phyloP scores from a whole-genome alignment of 2,329 filamentous ascomycete species.

The Nannizziopsis arthrosporioides region DNA sequence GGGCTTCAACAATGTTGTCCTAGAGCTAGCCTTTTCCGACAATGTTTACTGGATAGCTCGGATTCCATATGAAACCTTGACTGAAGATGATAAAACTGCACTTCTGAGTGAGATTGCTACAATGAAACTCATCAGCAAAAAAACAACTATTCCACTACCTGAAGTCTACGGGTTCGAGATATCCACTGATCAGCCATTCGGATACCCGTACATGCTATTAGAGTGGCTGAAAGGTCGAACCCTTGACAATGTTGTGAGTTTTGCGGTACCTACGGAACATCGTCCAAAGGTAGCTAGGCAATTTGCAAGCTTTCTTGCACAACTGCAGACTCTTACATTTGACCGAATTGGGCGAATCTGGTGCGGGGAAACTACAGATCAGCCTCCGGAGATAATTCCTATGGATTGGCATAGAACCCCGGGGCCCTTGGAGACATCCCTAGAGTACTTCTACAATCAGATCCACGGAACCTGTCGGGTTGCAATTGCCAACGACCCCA shows the following conservation, averaged over 20 bases:
- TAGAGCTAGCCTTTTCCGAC: conserved; percentile 11
- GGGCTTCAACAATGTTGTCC: conserved; percentile 10
- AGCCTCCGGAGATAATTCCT: not conserved
- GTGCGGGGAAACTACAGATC: not conserved
- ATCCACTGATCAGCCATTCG: conserved; percentile 6
- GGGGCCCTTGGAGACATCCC: too few relatives aligned
- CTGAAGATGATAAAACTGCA: not conserved
- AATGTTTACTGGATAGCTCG: conserved; percentile 10
- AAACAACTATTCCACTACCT: conserved; percentile 6
- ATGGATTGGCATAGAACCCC: not conserved
- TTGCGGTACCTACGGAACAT: not conserved
- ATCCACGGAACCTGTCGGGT: too few relatives aligned
- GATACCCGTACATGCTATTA: conserved; percentile 9
- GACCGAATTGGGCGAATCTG: conserved; percentile 6
- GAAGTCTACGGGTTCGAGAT: conserved; percentile 7
- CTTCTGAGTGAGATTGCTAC: conserved; percentile 7
- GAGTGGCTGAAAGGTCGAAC: conserved; percentile 4
- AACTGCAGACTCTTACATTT: conserved; percentile 8
- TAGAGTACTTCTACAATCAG: not conserved
- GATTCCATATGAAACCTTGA: not conserved
- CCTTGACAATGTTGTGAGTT: not conserved
- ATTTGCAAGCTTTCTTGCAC: conserved; percentile 9
- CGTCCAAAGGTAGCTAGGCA: conserved; percentile 7
- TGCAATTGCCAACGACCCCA: too few relatives aligned
- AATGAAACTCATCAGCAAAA: conserved; percentile 1